Conservation (phyloP, 2,329 filamentous ascomycete genomes). For the Raffaelea arxii region DNA sequence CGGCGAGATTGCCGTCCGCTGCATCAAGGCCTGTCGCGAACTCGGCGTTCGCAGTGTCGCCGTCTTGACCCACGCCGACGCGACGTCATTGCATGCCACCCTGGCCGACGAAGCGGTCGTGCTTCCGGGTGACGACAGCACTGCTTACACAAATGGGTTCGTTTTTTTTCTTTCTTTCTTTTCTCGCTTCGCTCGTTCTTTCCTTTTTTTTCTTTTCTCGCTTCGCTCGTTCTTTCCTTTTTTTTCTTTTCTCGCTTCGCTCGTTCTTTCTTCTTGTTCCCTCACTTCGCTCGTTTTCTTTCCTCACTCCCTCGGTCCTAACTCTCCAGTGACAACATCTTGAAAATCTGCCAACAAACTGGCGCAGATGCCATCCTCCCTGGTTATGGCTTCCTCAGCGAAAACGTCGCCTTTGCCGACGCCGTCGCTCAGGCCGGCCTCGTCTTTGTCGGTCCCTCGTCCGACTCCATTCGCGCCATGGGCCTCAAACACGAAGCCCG, state of each 20-base stretch:
- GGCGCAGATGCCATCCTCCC: constrained; percentile 5
- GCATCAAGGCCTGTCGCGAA: constrained; percentile 7
- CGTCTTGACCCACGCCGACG: constrained; percentile 13
- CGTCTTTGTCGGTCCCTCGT: constrained; percentile 4
- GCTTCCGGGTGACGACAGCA: constrained; percentile 10
- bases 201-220: no score
- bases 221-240: no score
- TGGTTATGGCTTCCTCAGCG: constrained; percentile 9
- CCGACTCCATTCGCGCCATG: not conserved
- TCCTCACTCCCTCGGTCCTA: no score
- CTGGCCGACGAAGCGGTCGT: constrained; percentile 13
- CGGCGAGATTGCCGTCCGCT: constrained; percentile 18
- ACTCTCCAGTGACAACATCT: constrained; percentile 9
- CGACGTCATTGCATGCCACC: constrained; percentile 12
- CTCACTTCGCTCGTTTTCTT: no score
- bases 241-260: no score
- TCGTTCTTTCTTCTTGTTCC: no score
- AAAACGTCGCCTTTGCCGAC: constrained; percentile 6
- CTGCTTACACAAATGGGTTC: constrained; percentile 4
- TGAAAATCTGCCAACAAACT: constrained; percentile 7
- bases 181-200: not conserved
- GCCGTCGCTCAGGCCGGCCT: constrained; percentile 16
- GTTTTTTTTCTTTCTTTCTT: not conserved
- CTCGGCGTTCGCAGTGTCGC: constrained; percentile 9
- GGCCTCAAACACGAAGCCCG: constrained; percentile 9